Evolutionary conservation across 352 stramenopile species (phyloP), one percentile per base, ranked within the genome.

Genomic region (Globisporangium abappressorium): DNA sequence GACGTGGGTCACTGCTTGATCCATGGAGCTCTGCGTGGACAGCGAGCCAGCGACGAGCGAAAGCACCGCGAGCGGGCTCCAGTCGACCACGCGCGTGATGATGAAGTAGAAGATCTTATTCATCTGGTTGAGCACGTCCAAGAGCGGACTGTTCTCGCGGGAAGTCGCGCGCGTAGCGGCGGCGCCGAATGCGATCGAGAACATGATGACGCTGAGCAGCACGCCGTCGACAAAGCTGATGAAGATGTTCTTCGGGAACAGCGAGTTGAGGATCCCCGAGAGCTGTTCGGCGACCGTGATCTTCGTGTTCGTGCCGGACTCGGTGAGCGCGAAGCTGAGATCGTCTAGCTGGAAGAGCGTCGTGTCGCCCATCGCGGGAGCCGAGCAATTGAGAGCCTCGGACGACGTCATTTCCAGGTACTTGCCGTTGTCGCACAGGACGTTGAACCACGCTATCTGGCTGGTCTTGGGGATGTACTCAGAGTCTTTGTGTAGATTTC

Each of bases 21-120:
- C 67, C 15, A 91, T 67, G 43, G 79, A 76, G 5, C 74, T 64
- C 43, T 91, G 81, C 9, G 68, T 79, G 0, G 79, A 78, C 1
- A 93, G 69, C 24, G 83, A 91, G 1, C 84, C 80, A 1, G 85
- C 84, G 33, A 94, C 76, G 9, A 94, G 80, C 38, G 85, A 94
- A n/a, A 82, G 33, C 7, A 94, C 82, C 3, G 82, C 83, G 20
- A 90, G 20, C 15, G 85, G 84, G 28, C 79, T 91, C 76, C 75
- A 90, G 72, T 79, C 76, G 57, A 92, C 85, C 26, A 87, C 71
- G 51, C 84, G 87, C 54, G 71, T 61, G 64, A 94, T 91, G 30
- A 91, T 66, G 20, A 77, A 72, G 61, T 89, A 87, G 56, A 93
- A 90, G 18, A 91, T 84, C 38, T 83, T 78, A 74, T 87, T 91